Conservation (phyloP, 208 protist species). For the Acanthamoeba culbertsoni region DNA sequence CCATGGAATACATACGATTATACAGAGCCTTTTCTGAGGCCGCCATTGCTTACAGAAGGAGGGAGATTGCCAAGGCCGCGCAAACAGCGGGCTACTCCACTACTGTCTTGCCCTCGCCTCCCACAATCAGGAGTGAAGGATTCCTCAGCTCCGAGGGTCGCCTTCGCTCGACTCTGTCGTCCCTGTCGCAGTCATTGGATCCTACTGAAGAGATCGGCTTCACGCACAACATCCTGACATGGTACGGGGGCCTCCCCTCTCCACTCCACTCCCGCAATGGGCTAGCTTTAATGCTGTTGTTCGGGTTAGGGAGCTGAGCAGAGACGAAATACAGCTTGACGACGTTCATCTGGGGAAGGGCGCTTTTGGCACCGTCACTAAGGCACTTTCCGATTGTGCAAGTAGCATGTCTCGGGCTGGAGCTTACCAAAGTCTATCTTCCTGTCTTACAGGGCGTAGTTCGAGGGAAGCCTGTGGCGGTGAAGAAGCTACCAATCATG, state of each 20-base stretch:
- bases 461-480: not conserved
- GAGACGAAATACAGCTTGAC: not conserved
- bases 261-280: not conserved
- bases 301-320: not conserved
- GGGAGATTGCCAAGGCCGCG: not conserved
- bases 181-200: not conserved
- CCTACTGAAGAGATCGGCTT: not conserved
- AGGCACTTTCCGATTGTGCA: not conserved
- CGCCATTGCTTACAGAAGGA: not conserved
- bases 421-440: not conserved
- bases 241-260: not conserved
- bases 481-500: not conserved
- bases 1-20: not conserved
- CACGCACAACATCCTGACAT: not conserved
- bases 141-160: too few species aligned
- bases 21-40: not conserved
- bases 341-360: not conserved
- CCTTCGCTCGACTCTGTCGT: not conserved
- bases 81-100: not conserved
- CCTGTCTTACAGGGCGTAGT: not conserved
- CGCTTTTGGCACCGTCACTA: not conserved
- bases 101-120: not conserved
- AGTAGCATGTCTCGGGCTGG: not conserved
- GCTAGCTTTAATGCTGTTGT: not conserved
- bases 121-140: too few species aligned